These are phyloP conservation scores for Solanum appendiculatum DNA, from an alignment of 257 asterid species.

Conservation along the genomic window DNA sequence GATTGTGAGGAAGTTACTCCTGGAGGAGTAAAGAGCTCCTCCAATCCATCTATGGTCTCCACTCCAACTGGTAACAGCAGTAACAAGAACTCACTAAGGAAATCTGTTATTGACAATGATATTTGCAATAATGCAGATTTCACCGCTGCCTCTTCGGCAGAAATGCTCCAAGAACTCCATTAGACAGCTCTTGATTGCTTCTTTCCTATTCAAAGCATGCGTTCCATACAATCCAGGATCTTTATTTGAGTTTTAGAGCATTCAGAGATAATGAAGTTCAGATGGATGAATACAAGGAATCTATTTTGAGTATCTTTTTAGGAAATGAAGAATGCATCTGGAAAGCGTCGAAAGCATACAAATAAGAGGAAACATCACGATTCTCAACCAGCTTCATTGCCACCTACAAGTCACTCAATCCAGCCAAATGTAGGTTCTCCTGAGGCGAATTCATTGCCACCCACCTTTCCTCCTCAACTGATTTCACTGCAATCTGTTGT, in stretches of 20 bases:
- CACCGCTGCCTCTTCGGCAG: slow-evolving; percentile 26
- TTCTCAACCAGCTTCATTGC: no score
- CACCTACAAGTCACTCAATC: no score
- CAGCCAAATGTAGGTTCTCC: no score
- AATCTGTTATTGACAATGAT: slow-evolving; percentile 11
- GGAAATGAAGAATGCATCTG: no score
- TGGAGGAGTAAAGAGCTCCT: background rate
- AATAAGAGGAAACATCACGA: no score
- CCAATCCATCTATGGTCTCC: slow-evolving; percentile 1
- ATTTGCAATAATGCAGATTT: slow-evolving; percentile 14
- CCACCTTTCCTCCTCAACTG: background rate
- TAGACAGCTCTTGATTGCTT: slow-evolving; percentile 31
- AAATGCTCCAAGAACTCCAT: slow-evolving; percentile 47
- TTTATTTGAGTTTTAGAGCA: slow-evolving; percentile 44
- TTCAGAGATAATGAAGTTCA: slow-evolving; percentile 21
- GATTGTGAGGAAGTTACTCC: slow-evolving; percentile 8
- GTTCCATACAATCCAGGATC: slow-evolving; percentile 35
- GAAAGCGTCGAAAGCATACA: no score
- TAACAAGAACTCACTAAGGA: slow-evolving; percentile 14
- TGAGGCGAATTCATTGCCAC: background rate
- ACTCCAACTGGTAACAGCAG: slow-evolving; percentile 2
- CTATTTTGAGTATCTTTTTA: no score
- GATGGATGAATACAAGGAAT: background rate
- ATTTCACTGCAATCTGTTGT: no score
- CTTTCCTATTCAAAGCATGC: slow-evolving; percentile 18